These are phyloP conservation scores for Geotrichum fermentans DNA, from an alignment of 1,139 yeast species.

Conservation along the genomic window DNA sequence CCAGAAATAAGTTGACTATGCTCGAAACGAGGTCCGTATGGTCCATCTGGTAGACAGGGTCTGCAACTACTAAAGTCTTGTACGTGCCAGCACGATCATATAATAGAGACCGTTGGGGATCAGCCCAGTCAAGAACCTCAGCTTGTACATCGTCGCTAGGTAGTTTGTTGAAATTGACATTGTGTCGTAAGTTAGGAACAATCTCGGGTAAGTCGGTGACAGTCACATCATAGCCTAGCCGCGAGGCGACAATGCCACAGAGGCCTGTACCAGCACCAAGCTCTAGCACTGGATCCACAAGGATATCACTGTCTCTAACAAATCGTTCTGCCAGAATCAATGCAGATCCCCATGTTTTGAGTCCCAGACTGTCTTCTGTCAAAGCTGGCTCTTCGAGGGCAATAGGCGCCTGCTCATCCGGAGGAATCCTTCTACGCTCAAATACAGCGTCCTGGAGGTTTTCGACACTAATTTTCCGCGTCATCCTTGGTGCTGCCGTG, in stretches of 20 bases:
- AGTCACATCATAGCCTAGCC: conserved; percentile 48
- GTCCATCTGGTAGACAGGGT: conserved; percentile 77
- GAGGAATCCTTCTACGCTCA: conserved; percentile 25
- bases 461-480: conserved; percentile 43
- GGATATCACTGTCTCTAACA: conserved; percentile 23
- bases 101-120: conserved; percentile 44
- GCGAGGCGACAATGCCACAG: conserved; percentile 62
- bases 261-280: conserved; percentile 94
- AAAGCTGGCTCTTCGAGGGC: conserved; percentile 73
- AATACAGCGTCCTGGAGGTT: conserved; percentile 17
- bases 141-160: conserved; percentile 34
- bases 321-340: conserved; percentile 59
- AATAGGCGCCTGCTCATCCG: conserved; percentile 32
- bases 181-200: conserved; percentile 57
- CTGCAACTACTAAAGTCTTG: conserved; percentile 67
- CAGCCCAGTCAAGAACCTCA: conserved; percentile 71
- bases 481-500: conserved; percentile 72
- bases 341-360: conserved; percentile 96
- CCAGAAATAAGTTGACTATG: conserved; percentile 48
- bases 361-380: conserved; percentile 80
- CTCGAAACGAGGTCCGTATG: conserved; percentile 72
- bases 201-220: conserved; percentile 81
- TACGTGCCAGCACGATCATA: conserved; percentile 35
- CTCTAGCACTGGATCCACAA: conserved; percentile 54
- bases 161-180: conserved; percentile 50